Evolutionary conservation across 139 green algal genomes (phyloP).

Genomic region (Astrephomene gubernaculifera): DNA sequence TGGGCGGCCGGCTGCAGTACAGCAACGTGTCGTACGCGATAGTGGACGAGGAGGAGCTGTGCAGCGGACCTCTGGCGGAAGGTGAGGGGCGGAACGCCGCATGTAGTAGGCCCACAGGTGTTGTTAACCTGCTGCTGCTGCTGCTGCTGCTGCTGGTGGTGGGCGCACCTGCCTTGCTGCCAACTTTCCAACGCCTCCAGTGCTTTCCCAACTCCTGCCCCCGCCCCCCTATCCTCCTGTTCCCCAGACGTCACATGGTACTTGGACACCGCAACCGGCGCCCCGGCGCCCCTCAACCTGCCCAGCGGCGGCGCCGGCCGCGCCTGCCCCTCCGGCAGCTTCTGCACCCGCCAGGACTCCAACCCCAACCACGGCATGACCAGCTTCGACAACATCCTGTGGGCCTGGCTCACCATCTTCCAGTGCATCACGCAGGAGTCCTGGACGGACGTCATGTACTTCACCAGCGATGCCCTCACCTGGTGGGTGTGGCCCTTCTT

Average conservation of each 20-base stretch:
- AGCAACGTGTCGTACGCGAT: constrained; percentile 51
- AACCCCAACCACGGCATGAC: constrained; percentile 72
- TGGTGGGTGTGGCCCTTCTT: constrained; percentile 78
- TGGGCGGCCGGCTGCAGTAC: background rate
- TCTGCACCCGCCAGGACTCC: constrained; percentile 59
- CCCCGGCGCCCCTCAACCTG: no score
- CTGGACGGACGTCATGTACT: constrained; percentile 50
- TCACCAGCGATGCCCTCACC: constrained; percentile 1
- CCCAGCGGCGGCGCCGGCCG: background rate
- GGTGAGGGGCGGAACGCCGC: no score
- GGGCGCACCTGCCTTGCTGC: no score
- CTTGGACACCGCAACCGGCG: no score
- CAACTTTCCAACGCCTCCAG: no score
- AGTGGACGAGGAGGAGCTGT: constrained; percentile 22
- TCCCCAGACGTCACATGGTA: no score
- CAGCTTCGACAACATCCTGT: constrained; percentile 83
- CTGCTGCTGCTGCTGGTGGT: no score
- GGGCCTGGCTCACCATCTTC: constrained; percentile 82
- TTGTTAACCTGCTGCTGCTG: no score
- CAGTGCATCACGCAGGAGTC: constrained; percentile 73
- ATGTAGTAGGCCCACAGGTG: no score
- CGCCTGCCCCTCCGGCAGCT: constrained; percentile 29
- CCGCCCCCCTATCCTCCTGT: no score
- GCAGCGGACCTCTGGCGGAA: constrained; percentile 45
- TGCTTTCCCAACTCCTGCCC: no score